Percentiles rank a stretch among this genome's conserved stretches.
These are phyloP conservation scores for Exophiala aquamarina DNA, from an alignment of 2,329 filamentous ascomycete species.

Conservation along the genomic window DNA sequence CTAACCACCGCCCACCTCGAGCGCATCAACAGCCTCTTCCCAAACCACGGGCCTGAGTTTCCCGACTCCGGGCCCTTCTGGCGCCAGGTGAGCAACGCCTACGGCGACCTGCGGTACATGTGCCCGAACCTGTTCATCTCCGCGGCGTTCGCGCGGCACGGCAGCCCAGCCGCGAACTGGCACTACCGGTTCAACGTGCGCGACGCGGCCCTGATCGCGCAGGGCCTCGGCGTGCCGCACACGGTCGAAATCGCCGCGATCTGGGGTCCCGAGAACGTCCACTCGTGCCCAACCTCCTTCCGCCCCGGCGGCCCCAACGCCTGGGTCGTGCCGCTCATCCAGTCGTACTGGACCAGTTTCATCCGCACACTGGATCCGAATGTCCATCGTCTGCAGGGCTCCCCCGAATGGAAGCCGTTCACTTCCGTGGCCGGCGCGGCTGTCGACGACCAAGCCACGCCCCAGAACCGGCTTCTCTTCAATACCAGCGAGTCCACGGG, in stretches of 20 bases:
- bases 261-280: slow-evolving; percentile 62
- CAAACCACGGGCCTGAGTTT: slow-evolving; percentile 50
- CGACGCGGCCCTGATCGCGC: slow-evolving; percentile 53
- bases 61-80: slow-evolving; percentile 55
- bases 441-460: slow-evolving; percentile 24
- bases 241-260: slow-evolving; percentile 67
- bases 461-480: slow-evolving; percentile 42
- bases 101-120: slow-evolving; percentile 66
- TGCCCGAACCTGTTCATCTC: slow-evolving; percentile 62
- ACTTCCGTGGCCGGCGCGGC: neutral
- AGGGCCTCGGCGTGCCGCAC: slow-evolving; percentile 65
- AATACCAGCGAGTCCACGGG: slow-evolving; percentile 42
- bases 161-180: slow-evolving; percentile 47
- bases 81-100: slow-evolving; percentile 58
- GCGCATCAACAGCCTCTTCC: slow-evolving; percentile 57
- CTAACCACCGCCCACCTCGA: slow-evolving; percentile 53
- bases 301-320: slow-evolving; percentile 50
- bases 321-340: slow-evolving; percentile 59
- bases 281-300: slow-evolving; percentile 57
- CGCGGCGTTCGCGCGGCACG: slow-evolving; percentile 36
- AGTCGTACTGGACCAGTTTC: slow-evolving; percentile 75
- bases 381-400: slow-evolving; percentile 24
- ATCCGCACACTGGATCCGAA: slow-evolving; percentile 68
- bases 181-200: slow-evolving; percentile 71
- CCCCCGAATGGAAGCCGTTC: slow-evolving; percentile 21